Percentiles rank a stretch among this genome's conserved stretches.
Conservation (phyloP, 441 rosid species). For the Populus hybrid region DNA sequence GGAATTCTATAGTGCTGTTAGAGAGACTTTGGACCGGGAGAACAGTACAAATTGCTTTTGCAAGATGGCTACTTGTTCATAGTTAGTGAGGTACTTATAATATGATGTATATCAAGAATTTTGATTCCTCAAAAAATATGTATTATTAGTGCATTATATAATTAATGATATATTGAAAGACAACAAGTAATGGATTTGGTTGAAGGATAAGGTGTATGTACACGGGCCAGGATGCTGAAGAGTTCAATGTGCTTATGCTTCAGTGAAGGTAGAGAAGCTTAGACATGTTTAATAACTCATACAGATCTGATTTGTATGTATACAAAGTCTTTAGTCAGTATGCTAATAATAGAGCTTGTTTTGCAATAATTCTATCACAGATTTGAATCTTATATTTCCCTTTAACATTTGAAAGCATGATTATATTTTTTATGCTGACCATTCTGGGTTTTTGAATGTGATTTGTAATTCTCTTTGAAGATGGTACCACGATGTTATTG, state of each 20-base stretch:
- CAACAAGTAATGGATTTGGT: slow-evolving; percentile 18
- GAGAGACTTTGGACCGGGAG: slow-evolving; percentile 53
- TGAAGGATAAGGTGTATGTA: slow-evolving; percentile 28
- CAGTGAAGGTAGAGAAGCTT: slow-evolving; percentile 12
- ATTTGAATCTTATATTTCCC: neutral
- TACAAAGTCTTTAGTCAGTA: slow-evolving; percentile 16
- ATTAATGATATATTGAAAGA: slow-evolving; percentile 17
- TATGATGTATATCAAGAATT: slow-evolving; percentile 25
- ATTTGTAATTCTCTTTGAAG: neutral
- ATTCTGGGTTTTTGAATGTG: neutral
- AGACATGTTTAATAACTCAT: slow-evolving; percentile 5
- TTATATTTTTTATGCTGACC: neutral
- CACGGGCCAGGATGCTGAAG: slow-evolving; percentile 28
- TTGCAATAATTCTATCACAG: neutral
- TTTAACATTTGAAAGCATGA: neutral
- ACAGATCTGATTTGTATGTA: slow-evolving; percentile 16
- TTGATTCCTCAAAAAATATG: slow-evolving; percentile 15
- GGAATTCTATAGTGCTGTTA: slow-evolving; percentile 60
- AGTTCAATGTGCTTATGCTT: slow-evolving; percentile 15
- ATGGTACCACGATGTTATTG: neutral
- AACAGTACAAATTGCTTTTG: slow-evolving; percentile 30
- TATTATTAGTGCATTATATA: slow-evolving; percentile 13
- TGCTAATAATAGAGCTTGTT: neutral
- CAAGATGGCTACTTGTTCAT: slow-evolving; percentile 71
- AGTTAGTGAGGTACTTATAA: slow-evolving; percentile 28